Percentiles rank a stretch among this genome's conserved stretches.
Evolutionary conservation across 2,329 filamentous ascomycete species (phyloP).

Genomic region (Clarireedia hainanense): DNA sequence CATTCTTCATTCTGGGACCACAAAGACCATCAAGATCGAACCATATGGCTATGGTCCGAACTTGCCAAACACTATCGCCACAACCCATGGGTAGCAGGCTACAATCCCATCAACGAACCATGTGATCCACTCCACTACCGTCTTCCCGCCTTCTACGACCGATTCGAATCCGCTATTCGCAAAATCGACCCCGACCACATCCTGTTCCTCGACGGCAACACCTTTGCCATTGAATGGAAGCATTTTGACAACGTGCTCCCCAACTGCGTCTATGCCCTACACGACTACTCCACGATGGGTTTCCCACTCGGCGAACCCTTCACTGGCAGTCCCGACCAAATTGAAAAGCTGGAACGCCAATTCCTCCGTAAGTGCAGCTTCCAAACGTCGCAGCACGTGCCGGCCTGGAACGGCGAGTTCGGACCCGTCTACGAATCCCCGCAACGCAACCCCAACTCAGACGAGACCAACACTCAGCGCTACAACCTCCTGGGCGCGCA

Average conservation of each 20-base stretch:
- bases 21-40: conserved; percentile 39
- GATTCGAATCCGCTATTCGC: conserved; percentile 34
- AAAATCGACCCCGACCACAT: conserved; percentile 40
- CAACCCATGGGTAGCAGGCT: conserved; percentile 32
- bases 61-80: conserved; percentile 35
- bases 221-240: conserved; percentile 44
- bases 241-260: conserved; percentile 36
- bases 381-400: conserved; percentile 34
- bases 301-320: conserved; percentile 39
- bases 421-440: conserved; percentile 35
- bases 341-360: conserved; percentile 32
- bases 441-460: conserved; percentile 27
- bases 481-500: conserved; percentile 40
- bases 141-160: conserved; percentile 35
- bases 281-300: conserved; percentile 45
- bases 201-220: conserved; percentile 44
- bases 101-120: conserved; percentile 30
- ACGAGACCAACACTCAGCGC: conserved; percentile 35
- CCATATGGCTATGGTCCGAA: conserved; percentile 37
- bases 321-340: conserved; percentile 36
- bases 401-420: conserved; percentile 46
- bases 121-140: conserved; percentile 30
- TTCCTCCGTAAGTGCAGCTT: conserved; percentile 38
- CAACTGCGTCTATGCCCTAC: conserved; percentile 43
- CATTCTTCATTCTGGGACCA: conserved; percentile 40